Base-by-base conservation (phyloP, 106 monocot species). In the Vanilla planifolia region DNA sequence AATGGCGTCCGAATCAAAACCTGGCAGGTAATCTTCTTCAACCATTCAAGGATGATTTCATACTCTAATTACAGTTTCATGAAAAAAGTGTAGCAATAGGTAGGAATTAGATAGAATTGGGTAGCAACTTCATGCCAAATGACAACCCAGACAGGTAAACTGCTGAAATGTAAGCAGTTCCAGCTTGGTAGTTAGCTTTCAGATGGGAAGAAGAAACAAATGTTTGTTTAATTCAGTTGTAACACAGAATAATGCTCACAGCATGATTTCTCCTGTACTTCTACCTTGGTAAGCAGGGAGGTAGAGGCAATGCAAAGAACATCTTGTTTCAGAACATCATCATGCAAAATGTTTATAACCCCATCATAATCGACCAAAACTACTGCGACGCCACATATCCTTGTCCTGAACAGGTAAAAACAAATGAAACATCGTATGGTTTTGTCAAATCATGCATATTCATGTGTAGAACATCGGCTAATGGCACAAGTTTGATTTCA, bases 1-100 rank as follows among this genome's bases (percentile, higher is more conserved):
- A 87, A 92, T 48, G 92, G 92, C 47, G 92, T 88, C 21, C 62
- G 88, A 26, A 92, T 92, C 44, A 92, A 92, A 53, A 92, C 92
- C 0, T 88, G 84, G 88, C 92, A 88, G 87, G 92, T 92, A 75
- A 66, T 27, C 8, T 53, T 6, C 37, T 37, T 37, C 14, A 15
- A 48, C n/a, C n/a, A n/a, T n/a, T n/a, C n/a, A n/a, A n/a, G n/a
- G n/a, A n/a, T n/a, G n/a, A n/a, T n/a, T n/a, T n/a, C n/a, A n/a
- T n/a, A n/a, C n/a, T n/a, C n/a, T n/a, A n/a, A n/a, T n/a, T n/a
- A n/a, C n/a, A n/a, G n/a, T 51, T 51, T 30, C 16, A 30, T 30
- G 29, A 53, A 57, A 57, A 22, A 5, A 57, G n/a, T n/a, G n/a
- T 35, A 21, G 3, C 33, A 57, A 35, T 35, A 21, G 8, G 35